phyloP scores from a whole-genome alignment of 148 eudicot genomes.

The Dysphania ambrosioides region DNA sequence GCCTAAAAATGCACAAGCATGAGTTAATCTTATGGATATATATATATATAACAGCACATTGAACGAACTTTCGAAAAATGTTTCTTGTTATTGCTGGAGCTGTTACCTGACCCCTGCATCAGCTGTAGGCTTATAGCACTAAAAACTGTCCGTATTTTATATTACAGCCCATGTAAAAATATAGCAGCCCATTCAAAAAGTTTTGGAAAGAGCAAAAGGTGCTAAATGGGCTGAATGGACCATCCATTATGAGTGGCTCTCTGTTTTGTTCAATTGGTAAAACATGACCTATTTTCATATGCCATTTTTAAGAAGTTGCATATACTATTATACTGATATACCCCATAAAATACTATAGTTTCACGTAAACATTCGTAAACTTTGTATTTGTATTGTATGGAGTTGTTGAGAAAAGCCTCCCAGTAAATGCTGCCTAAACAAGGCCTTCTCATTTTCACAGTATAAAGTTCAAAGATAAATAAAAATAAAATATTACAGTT shows the following conservation, averaged over 20 bases:
- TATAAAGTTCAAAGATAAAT: no score
- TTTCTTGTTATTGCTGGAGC: neutral
- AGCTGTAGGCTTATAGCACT: neutral
- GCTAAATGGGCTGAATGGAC: neutral
- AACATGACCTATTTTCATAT: no score
- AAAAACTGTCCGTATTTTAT: neutral
- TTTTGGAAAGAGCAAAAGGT: neutral
- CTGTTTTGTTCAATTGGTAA: neutral
- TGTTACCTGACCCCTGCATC: neutral
- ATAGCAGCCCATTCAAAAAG: neutral
- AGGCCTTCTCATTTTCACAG: no score
- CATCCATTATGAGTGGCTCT: neutral
- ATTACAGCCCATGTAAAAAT: neutral
- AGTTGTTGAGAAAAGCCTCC: no score
- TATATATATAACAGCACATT: no score
- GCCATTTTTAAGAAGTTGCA: no score
- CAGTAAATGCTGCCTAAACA: no score
- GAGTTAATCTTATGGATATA: constrained; percentile 27
- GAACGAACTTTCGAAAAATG: neutral
- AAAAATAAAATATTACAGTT: no score
- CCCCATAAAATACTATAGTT: no score
- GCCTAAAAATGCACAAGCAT: constrained; percentile 20
- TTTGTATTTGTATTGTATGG: no score
- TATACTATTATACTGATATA: no score
- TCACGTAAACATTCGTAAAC: no score